Conservation (phyloP, 176 grass and related monocot species). For the Ensete glaucum region DNA sequence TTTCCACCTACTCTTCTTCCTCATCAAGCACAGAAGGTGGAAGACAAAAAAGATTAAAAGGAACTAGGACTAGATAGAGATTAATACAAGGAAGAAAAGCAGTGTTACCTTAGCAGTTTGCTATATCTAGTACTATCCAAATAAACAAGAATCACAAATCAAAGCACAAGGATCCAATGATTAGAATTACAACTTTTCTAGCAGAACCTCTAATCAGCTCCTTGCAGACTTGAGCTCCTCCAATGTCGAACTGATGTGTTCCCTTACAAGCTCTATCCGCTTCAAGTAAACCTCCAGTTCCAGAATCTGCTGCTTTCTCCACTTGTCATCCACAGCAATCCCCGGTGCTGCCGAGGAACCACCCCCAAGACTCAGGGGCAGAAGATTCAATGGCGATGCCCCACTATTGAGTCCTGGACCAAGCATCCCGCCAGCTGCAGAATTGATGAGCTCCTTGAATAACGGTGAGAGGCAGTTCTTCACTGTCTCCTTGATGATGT, state of each 20-base stretch:
- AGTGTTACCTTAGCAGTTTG: not conserved
- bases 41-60: not conserved
- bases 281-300: slow-evolving; percentile 91
- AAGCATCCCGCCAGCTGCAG: slow-evolving; percentile 24
- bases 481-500: slow-evolving; percentile 27
- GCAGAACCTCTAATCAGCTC: slow-evolving; percentile 15
- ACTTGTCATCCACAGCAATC: slow-evolving; percentile 51
- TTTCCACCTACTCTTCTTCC: no score
- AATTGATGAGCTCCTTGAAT: slow-evolving; percentile 68
- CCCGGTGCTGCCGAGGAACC: slow-evolving; percentile 9
- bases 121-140: not conserved
- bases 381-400: not conserved
- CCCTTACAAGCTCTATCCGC: slow-evolving; percentile 68
- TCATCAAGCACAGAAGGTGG: no score
- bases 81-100: not conserved
- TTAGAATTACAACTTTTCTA: not conserved
- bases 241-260: slow-evolving; percentile 50
- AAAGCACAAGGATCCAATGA: not conserved
- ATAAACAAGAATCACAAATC: not conserved
- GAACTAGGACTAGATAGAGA: not conserved
- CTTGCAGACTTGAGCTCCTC: slow-evolving; percentile 54
- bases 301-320: slow-evolving; percentile 66
- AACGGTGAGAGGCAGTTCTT: slow-evolving; percentile 44
- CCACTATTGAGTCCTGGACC: slow-evolving; percentile 3
- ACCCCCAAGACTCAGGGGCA: slow-evolving; percentile 25